Evolutionary conservation across 2,329 filamentous ascomycete genomes (phyloP).

Genomic region (Coniochaeta sp.): DNA sequence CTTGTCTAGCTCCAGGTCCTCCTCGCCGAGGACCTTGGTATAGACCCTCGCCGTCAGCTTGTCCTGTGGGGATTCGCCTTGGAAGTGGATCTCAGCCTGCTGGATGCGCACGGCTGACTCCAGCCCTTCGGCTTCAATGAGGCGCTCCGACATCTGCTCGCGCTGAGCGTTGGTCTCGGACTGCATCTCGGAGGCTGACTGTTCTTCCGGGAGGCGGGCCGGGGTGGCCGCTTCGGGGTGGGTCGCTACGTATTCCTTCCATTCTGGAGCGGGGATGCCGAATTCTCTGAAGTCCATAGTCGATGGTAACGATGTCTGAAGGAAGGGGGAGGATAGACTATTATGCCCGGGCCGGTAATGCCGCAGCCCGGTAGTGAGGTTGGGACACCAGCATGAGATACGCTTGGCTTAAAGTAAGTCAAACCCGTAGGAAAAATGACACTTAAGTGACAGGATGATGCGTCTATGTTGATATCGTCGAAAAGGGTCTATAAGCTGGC

Average conservation of each 20-base stretch:
- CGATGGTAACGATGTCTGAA: too few relatives aligned
- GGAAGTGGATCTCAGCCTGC: neutral
- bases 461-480: too few relatives aligned
- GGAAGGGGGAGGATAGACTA: too few relatives aligned
- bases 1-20: neutral
- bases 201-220: neutral
- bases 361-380: too few relatives aligned
- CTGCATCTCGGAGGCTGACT: neutral
- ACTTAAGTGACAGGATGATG: too few relatives aligned
- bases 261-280: neutral
- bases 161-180: neutral
- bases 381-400: too few relatives aligned
- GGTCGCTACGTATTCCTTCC: neutral
- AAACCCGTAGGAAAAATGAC: too few relatives aligned
- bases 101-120: neutral
- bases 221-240: neutral
- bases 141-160: neutral
- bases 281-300: neutral
- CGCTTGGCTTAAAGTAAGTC: too few relatives aligned
- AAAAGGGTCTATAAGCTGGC: too few relatives aligned
- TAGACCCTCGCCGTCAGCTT: neutral
- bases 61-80: neutral
- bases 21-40: neutral
- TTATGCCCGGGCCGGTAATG: too few relatives aligned
- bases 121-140: neutral